phyloP scores from a whole-genome alignment of 2,329 filamentous ascomycete species.

The Exophiala viscosa region DNA sequence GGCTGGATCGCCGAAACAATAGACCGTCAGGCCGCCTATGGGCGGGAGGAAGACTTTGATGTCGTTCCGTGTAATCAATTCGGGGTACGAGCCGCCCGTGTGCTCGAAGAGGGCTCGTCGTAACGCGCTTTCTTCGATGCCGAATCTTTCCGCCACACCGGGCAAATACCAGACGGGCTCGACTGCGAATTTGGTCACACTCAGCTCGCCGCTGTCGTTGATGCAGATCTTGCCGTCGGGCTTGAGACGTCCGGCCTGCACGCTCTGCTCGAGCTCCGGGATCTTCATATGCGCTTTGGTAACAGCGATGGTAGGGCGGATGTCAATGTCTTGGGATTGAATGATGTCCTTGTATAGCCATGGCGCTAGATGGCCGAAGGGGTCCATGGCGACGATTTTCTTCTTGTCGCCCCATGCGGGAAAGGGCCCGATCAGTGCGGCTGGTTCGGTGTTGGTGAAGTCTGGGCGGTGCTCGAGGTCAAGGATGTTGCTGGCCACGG shows the following conservation, averaged over 20 bases:
- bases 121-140: constrained; percentile 85
- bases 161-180: constrained; percentile 90
- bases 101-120: constrained; percentile 89
- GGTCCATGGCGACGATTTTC: constrained; percentile 98
- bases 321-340: constrained; percentile 74
- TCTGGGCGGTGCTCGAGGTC: constrained; percentile 74
- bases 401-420: constrained; percentile 83
- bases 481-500: constrained; percentile 86
- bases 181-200: constrained; percentile 93
- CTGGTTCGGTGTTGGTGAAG: constrained; percentile 84
- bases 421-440: constrained; percentile 83
- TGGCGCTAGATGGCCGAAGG: constrained; percentile 80
- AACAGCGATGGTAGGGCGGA: constrained; percentile 85
- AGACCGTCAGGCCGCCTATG: constrained; percentile 92
- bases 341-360: constrained; percentile 80
- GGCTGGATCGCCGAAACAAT: constrained; percentile 91
- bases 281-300: constrained; percentile 94
- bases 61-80: constrained; percentile 89
- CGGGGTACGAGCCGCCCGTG: constrained; percentile 92
- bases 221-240: constrained; percentile 87
- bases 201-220: constrained; percentile 79
- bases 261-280: constrained; percentile 89
- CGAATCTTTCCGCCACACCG: constrained; percentile 86
- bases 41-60: constrained; percentile 95
- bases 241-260: constrained; percentile 69